These are phyloP conservation scores for Penicillium glabrum DNA, from an alignment of 2,329 filamentous ascomycete species.

Conservation along the genomic window DNA sequence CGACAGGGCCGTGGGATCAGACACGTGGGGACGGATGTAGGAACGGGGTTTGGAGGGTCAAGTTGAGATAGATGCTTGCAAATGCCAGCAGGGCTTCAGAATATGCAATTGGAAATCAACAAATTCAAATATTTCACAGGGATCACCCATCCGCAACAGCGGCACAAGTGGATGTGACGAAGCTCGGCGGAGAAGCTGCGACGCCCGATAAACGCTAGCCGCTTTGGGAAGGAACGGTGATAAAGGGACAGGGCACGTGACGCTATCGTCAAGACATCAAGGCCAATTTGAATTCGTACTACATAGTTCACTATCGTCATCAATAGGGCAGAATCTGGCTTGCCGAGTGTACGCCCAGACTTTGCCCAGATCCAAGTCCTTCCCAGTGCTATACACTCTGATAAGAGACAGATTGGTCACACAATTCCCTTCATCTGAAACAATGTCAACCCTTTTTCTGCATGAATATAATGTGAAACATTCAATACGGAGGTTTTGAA, in stretches of 20 bases:
- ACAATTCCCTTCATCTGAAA: too few species aligned
- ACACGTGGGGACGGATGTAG: constrained; percentile 5
- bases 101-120: background rate
- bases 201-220: constrained; percentile 24
- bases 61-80: background rate
- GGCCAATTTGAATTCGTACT: background rate
- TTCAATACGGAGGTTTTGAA: too few species aligned
- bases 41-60: background rate
- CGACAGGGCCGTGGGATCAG: constrained; percentile 13
- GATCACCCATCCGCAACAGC: constrained; percentile 7
- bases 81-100: background rate
- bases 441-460: too few species aligned
- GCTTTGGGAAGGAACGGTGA: constrained; percentile 8
- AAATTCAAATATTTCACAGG: constrained; percentile 1
- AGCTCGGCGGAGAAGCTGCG: constrained; percentile 26
- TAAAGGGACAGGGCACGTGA: background rate
- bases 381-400: too few species aligned
- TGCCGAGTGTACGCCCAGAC: background rate
- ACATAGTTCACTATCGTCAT: background rate
- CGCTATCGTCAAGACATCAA: background rate
- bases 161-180: constrained; percentile 19
- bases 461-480: too few species aligned
- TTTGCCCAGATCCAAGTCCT: too few species aligned
- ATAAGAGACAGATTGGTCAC: too few species aligned
- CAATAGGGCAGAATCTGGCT: background rate